Base-by-base conservation (phyloP, 129 eudicot genomes). In the Chrysanthemum seticuspe region DNA sequence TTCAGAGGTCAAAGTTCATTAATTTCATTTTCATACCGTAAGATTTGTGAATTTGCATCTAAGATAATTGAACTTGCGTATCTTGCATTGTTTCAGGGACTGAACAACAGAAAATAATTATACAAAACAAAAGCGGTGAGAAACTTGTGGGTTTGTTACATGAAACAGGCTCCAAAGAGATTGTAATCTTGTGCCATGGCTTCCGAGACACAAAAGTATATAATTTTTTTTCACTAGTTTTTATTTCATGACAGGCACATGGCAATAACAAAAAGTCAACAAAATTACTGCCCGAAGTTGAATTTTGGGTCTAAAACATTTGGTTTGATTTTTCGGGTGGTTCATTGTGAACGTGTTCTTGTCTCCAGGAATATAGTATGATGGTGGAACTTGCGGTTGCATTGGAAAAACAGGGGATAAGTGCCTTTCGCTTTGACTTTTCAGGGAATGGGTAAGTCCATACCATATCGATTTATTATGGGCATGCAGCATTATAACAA, bases 21-120 rank as follows among this genome's bases (percentile, higher is more conserved):
- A 34, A 34, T 6, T 34, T 34, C 44, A 16, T 11, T 29, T 61
- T 21, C 31, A 23, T 61, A 13, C 66, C 6, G 53, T 19, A 19
- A 44, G 9, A 67, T 58, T 16, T 65, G 59, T 45, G 71, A 61
- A 19, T 34, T 51, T 45, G 59, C 71, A 62, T 62, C 29, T 13
- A 36, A 50, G 50, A 36, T 21, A n/a, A 70, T 21, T 70, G 48
- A 54, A 68, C 49, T 50, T 56, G 51, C 56, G 44, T 34, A 5
- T 76, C 62, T 78, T 61, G 34, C 58, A 63, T 56, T 67, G 58
- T 47, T 67, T 67, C 59, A 49, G 72, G 72, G 57, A 29, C 3
- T 29, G 34, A 29, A 29, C 34, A 0, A 2, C 29, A 27, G 34
- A 29, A 29, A 29, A 29, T 67, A 67, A 50, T 36, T 49, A 21